Evolutionary conservation across 176 grass and related monocot genomes (phyloP).

Genomic region (Triticum timopheevii): DNA sequence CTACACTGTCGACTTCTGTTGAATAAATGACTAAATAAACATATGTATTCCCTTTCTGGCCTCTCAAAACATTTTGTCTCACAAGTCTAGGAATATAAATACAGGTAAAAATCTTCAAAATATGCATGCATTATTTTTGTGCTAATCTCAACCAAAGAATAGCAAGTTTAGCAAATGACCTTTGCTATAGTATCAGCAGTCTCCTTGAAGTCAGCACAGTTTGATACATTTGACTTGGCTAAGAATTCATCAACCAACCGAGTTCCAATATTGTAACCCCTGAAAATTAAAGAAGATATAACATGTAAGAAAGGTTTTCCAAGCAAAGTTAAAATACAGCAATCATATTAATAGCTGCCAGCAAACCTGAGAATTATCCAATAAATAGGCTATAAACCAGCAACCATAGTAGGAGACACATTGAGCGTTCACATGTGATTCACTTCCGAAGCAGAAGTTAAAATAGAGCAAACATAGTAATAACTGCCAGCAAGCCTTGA

Average conservation of each 20-base stretch:
- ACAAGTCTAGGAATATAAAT: not conserved
- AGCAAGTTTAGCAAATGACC: slow-evolving; percentile 41
- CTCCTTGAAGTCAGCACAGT: slow-evolving; percentile 96
- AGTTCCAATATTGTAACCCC: slow-evolving; percentile 98
- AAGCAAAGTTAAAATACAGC: not conserved
- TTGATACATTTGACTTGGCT: slow-evolving; percentile 93
- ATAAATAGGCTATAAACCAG: not conserved
- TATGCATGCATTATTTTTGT: not conserved
- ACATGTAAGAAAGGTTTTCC: not conserved
- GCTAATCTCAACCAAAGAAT: not conserved
- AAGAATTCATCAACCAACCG: slow-evolving; percentile 95
- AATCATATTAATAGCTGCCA: not conserved
- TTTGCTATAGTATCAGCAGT: slow-evolving; percentile 96
- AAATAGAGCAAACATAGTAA: not conserved
- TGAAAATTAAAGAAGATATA: slow-evolving; percentile 38
- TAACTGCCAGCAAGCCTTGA: not conserved
- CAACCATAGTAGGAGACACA: not conserved
- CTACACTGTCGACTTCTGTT: not conserved
- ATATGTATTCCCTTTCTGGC: not conserved
- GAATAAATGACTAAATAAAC: not conserved
- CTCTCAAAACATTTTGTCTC: not conserved
- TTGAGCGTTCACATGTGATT: not conserved
- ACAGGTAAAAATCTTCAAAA: not conserved
- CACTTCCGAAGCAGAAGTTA: not conserved
- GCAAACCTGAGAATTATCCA: slow-evolving; percentile 9